Percentiles rank a stretch among this genome's conserved stretches.
These are phyloP conservation scores for Diplodia corticola DNA, from an alignment of 2,329 filamentous ascomycete genomes.

Conservation along the genomic window DNA sequence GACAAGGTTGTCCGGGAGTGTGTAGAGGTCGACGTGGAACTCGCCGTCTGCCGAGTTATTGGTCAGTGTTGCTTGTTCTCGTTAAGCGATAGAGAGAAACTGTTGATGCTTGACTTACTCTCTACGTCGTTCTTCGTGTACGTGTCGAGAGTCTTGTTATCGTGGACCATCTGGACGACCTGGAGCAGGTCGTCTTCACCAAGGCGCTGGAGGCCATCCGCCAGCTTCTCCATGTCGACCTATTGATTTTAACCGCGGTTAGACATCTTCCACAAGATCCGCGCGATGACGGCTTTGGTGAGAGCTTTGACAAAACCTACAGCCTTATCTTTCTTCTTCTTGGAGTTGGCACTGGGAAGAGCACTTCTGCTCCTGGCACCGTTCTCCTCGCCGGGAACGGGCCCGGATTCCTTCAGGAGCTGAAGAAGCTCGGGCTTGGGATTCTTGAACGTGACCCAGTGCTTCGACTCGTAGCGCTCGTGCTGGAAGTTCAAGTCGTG, in stretches of 20 bases:
- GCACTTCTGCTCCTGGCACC: constrained; percentile 63
- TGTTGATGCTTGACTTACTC: constrained; percentile 61
- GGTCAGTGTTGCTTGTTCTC: neutral
- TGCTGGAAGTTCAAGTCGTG: constrained; percentile 93
- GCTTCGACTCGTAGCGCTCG: constrained; percentile 77
- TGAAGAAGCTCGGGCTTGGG: constrained; percentile 83
- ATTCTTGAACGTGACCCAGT: constrained; percentile 85
- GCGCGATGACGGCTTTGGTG: neutral
- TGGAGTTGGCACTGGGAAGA: constrained; percentile 67
- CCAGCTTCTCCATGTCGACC: constrained; percentile 94
- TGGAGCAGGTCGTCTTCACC: constrained; percentile 90
- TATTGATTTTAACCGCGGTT: constrained; percentile 29
- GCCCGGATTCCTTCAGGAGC: constrained; percentile 77
- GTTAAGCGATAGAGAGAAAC: neutral
- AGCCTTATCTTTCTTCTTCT: constrained; percentile 65
- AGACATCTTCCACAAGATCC: neutral
- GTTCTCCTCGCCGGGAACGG: constrained; percentile 61
- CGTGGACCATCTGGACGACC: constrained; percentile 96
- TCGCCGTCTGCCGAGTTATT: constrained; percentile 68
- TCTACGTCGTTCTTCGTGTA: constrained; percentile 98
- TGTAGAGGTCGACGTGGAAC: constrained; percentile 97
- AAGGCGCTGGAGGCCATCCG: constrained; percentile 84
- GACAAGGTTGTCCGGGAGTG: constrained; percentile 84
- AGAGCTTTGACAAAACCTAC: constrained; percentile 38
- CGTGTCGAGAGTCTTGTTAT: constrained; percentile 90